Evolutionary conservation across 257 asterid genomes (phyloP).

Genomic region (Jasminum sambac): DNA sequence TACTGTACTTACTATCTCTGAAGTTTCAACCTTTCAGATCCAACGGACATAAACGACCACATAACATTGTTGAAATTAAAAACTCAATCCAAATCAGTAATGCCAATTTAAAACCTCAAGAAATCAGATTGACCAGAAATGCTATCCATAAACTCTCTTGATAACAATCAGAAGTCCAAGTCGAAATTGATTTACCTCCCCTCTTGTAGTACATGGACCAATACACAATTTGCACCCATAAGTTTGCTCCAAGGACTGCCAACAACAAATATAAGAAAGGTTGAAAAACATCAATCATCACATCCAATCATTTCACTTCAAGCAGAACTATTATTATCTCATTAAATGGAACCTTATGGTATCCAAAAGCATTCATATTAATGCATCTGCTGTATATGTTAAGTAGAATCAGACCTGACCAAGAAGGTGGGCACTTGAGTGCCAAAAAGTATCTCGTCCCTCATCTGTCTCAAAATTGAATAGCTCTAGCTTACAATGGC

Average conservation of each 20-base stretch:
- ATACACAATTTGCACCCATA: conserved; percentile 88
- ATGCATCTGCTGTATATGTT: neutral
- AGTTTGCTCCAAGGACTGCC: conserved; percentile 82
- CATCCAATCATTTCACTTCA: neutral
- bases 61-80: neutral
- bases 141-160: neutral
- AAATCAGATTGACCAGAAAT: neutral
- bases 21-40: neutral
- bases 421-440: conserved; percentile 97
- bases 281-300: neutral
- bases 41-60: neutral
- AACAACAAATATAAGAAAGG: neutral
- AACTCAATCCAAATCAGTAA: neutral
- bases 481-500: conserved; percentile 75
- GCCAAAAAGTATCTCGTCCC: conserved; percentile 98
- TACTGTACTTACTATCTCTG: neutral
- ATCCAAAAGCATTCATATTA: conserved; percentile 2
- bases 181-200: conserved; percentile 60
- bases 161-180: conserved; percentile 1
- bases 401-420: conserved; percentile 63
- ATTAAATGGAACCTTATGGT: conserved; percentile 3
- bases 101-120: neutral
- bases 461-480: conserved; percentile 80
- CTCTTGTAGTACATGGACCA: conserved; percentile 93
- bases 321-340: neutral